Base-by-base conservation (phyloP, 768 basidiomycete genomes). In the Dentipellis fragilis region DNA sequence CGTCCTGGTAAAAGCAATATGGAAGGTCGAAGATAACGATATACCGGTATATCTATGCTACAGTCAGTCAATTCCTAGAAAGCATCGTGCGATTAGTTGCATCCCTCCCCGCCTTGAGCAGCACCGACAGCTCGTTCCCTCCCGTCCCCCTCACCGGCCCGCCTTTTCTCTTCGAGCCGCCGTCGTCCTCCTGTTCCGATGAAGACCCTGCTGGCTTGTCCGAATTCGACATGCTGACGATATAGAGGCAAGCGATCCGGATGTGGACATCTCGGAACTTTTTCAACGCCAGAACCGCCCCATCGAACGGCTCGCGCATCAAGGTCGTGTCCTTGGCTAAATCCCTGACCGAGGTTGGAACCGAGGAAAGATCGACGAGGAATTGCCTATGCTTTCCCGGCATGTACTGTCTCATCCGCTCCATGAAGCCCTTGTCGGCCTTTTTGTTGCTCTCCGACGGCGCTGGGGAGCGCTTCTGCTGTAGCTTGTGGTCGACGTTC, bases 391-490 rank as follows among this genome's bases (percentile, higher is more conserved):
- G 95, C 54, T 80, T 80, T 12, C 87, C 87, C 0, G 95, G 94
- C 95, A 98, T 98, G 71, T 98, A 98, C 19, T 81, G 80, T 56
- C 89, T 74, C 93, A 96, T 96, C 49, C 91, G 79, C 56, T 87
- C 84, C 85, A 98, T 93, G 73, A 97, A 97, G 0, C 84, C 80
- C 38, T 71, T 76, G 68, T 80, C 89, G 40, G 77, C 86, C 62
- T 68, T 79, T 70, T 80, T 83, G 67, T 89, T 82, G 56, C 74
- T 69, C 49, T 76, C 69, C 53, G 89, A 83, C 53, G 92, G 78
- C 21, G 80, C 71, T 58, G 87, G 88, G 69, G 80, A 72, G 64
- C 85, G 76, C 67, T 81, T 76, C 58, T 85, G 77, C 45, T 80
- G 76, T 65, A 93, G 84, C 59, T 85, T 86, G 71, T 91, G 87